A percentile compares a stretch with the other conserved stretches of the same genome.
phyloP scores from a whole-genome alignment of 192 early-diverging fungal species.

The Gryganskiella cystojenkinii region DNA sequence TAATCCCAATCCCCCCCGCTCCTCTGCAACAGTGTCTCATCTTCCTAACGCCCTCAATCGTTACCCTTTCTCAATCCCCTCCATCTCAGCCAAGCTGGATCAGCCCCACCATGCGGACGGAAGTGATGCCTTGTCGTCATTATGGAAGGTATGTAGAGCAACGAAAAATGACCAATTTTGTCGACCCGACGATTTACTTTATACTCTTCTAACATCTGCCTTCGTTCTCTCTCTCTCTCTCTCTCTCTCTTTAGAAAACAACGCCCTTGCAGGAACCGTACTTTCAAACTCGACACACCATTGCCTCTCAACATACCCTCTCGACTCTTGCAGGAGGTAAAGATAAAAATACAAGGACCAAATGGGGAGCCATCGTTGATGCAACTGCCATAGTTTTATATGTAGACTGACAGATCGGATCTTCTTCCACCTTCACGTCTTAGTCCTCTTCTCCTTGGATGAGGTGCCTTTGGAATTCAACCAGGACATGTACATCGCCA shows the following conservation, averaged over 20 bases:
- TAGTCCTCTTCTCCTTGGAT: constrained; percentile 39
- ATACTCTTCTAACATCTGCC: not conserved
- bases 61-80: constrained; percentile 26
- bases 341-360: not conserved
- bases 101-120: constrained; percentile 8
- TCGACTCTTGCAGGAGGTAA: constrained; percentile 42
- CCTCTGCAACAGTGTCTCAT: constrained; percentile 9
- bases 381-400: not conserved
- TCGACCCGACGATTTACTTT: no score
- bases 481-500: constrained; percentile 41
- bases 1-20: not conserved
- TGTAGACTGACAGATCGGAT: not conserved
- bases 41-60: constrained; percentile 37
- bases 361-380: not conserved
- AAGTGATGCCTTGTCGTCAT: constrained; percentile 24
- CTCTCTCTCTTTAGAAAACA: constrained; percentile 10
- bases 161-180: not conserved
- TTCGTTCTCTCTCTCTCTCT: not conserved
- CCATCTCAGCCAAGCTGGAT: constrained; percentile 26
- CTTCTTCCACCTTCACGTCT: not conserved
- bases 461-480: constrained; percentile 42
- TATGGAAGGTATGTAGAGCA: constrained; percentile 25
- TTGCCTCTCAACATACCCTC: constrained; percentile 43
- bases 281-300: constrained; percentile 38
- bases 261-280: constrained; percentile 35